These are phyloP conservation scores for Emmonsia crescens DNA, from an alignment of 2,329 filamentous ascomycete genomes.

Conservation along the genomic window DNA sequence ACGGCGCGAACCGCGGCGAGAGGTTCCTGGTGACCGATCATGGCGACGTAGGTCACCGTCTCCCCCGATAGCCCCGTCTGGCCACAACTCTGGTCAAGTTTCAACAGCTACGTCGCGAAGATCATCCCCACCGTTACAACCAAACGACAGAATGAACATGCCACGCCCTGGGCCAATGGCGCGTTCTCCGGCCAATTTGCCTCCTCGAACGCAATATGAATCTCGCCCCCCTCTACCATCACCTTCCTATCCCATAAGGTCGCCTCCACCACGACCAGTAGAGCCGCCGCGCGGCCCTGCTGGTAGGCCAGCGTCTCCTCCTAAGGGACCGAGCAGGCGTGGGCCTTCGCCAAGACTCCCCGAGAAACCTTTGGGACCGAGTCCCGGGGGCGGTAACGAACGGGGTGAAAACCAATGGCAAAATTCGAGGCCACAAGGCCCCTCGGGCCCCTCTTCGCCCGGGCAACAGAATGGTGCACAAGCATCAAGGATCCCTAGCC, in stretches of 20 bases:
- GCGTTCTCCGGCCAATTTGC: slow-evolving; percentile 16
- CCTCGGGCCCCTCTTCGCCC: not conserved
- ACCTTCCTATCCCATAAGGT: slow-evolving; percentile 7
- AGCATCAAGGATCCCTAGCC: slow-evolving; percentile 8
- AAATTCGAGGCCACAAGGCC: slow-evolving; percentile 2
- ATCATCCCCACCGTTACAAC: slow-evolving; percentile 48
- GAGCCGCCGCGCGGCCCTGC: slow-evolving; percentile 2
- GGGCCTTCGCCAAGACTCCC: slow-evolving; percentile 10
- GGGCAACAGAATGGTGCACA: slow-evolving; percentile 1
- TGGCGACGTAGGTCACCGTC: slow-evolving; percentile 48
- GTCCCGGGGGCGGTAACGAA: slow-evolving; percentile 3
- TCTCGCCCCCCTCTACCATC: slow-evolving; percentile 9
- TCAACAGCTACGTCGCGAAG: slow-evolving; percentile 49
- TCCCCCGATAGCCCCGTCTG: slow-evolving; percentile 32
- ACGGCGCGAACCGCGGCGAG: slow-evolving; percentile 40
- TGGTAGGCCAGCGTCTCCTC: slow-evolving; percentile 7
- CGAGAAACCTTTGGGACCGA: slow-evolving; percentile 8
- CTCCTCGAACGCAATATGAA: slow-evolving; percentile 9
- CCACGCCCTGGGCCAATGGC: slow-evolving; percentile 15
- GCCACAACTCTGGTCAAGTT: slow-evolving; percentile 42
- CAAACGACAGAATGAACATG: slow-evolving; percentile 25
- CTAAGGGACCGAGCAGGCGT: slow-evolving; percentile 4
- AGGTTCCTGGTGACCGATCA: slow-evolving; percentile 38
- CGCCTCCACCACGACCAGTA: slow-evolving; percentile 10
- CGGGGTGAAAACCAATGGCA: not conserved